Evolutionary conservation across 2,329 filamentous ascomycete species (phyloP).

Genomic region (Venturia carpophila): DNA sequence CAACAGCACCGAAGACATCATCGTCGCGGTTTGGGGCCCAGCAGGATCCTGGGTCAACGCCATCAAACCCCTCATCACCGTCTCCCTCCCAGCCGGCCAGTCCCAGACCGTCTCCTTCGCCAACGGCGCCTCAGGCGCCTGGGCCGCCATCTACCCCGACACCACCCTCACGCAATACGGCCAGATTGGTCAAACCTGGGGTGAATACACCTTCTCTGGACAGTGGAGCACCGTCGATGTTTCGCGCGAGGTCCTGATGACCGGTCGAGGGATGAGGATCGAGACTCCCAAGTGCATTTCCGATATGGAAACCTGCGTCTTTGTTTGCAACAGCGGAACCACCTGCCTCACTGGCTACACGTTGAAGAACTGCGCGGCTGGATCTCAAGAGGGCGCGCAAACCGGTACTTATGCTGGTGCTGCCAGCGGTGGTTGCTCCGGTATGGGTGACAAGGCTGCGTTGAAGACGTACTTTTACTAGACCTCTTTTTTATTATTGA

Average conservation of each 20-base stretch:
- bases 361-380: conserved; percentile 31
- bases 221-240: conserved; percentile 36
- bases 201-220: conserved; percentile 36
- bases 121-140: conserved; percentile 34
- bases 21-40: conserved; percentile 33
- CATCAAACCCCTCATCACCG: conserved; percentile 29
- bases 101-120: conserved; percentile 34
- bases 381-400: conserved; percentile 25
- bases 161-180: conserved; percentile 31
- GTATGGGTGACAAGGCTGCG: conserved; percentile 20
- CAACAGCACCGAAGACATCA: conserved; percentile 26
- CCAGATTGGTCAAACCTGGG: conserved; percentile 39
- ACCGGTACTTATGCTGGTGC: conserved; percentile 22
- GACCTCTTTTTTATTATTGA: not conserved
- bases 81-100: conserved; percentile 33
- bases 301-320: conserved; percentile 38
- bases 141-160: conserved; percentile 32
- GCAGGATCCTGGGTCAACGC: conserved; percentile 31
- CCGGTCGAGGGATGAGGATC: conserved; percentile 34
- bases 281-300: conserved; percentile 35
- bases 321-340: conserved; percentile 32
- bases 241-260: conserved; percentile 40
- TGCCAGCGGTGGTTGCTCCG: conserved; percentile 23
- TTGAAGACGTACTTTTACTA: conserved; percentile 17
- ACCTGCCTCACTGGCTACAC: conserved; percentile 35